Percentiles rank a stretch among this genome's conserved stretches.
Conservation (phyloP, 2,329 filamentous ascomycete genomes). For the Fusarium nygamai region DNA sequence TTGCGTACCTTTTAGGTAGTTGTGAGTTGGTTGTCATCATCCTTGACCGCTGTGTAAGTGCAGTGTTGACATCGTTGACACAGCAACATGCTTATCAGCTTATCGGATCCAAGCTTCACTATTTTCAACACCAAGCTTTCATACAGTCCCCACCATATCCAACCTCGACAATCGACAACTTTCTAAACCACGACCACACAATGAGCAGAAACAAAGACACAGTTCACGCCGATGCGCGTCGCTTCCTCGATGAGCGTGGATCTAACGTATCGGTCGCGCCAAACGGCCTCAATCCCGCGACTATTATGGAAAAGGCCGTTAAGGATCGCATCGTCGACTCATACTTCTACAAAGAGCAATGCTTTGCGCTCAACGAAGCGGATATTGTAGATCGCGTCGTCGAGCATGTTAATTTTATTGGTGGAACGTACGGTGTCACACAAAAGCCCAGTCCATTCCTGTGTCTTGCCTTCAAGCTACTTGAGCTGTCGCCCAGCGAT, state of each 20-base stretch:
- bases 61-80: slow-evolving; percentile 48
- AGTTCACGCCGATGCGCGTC: slow-evolving; percentile 82
- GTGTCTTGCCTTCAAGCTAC: slow-evolving; percentile 92
- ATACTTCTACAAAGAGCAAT: slow-evolving; percentile 99
- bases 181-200: slow-evolving; percentile 7
- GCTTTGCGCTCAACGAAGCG: slow-evolving; percentile 90
- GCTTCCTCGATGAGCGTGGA: slow-evolving; percentile 91
- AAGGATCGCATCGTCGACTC: slow-evolving; percentile 94
- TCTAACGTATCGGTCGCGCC: slow-evolving; percentile 79
- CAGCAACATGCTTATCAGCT: slow-evolving; percentile 57
- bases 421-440: slow-evolving; percentile 84
- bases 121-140: slow-evolving; percentile 35
- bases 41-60: slow-evolving; percentile 11
- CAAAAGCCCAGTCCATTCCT: slow-evolving; percentile 94
- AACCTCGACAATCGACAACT: slow-evolving; percentile 15
- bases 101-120: slow-evolving; percentile 18
- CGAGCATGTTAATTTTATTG: slow-evolving; percentile 82
- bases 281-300: slow-evolving; percentile 92
- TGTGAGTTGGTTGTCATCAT: slow-evolving; percentile 27
- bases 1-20: background rate
- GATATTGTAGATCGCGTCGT: slow-evolving; percentile 89
- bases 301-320: slow-evolving; percentile 93
- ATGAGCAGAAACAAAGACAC: slow-evolving; percentile 56
- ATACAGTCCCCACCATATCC: slow-evolving; percentile 22
- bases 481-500: slow-evolving; percentile 85